Evolutionary conservation across 352 stramenopile species (phyloP), one percentile per base, ranked within the genome.

Genomic region (Phytopythium kandeliae): DNA sequence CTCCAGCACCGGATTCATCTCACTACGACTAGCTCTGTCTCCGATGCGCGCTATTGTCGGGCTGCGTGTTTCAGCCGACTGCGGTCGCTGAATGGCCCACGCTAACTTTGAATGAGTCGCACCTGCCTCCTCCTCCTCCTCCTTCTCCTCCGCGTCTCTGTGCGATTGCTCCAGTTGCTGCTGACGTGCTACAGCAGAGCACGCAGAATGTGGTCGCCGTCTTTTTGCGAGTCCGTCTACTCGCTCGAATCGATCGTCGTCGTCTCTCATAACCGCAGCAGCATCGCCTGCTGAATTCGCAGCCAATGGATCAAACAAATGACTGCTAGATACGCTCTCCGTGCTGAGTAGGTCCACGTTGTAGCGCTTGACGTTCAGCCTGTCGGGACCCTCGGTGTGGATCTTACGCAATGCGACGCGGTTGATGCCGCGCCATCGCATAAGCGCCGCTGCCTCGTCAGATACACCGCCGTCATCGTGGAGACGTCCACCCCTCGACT

Each of bases 31-130:
- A 12, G 19, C 13, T 33, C 47, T 8, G 46, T 28, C 16, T 22
- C 1, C 11, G 22, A 25, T 40, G 47, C 12, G 43, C 19, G 11
- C 60, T 22, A 0, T 48, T 17, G 53, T 34, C 3, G 41, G 34
- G 8, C 62, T 45, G 4, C 46, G 40, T 4, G 52, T 31, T 8
- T 60, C 66, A 3, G 67, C 67, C 34, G 69, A 80, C 17, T 75
- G 65, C 16, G 69, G 69, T 16, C 67, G 58, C 38, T 44, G 38
- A 13, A 13, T 21, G 7, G 9, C 43, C 25, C 9, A 17, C 1
- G 26, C 43, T 16, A 9, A 1, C 6, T 17, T 49, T 11, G 26
- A 3, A 24, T 3, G 43, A 26, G 26, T 5, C 11, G 26, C 10
- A 4, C 22, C 31, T 12, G 22, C 24, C 40, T 46, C 43, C 3